phyloP scores from a whole-genome alignment of 331 rosid species.

The Acacia pycnantha region DNA sequence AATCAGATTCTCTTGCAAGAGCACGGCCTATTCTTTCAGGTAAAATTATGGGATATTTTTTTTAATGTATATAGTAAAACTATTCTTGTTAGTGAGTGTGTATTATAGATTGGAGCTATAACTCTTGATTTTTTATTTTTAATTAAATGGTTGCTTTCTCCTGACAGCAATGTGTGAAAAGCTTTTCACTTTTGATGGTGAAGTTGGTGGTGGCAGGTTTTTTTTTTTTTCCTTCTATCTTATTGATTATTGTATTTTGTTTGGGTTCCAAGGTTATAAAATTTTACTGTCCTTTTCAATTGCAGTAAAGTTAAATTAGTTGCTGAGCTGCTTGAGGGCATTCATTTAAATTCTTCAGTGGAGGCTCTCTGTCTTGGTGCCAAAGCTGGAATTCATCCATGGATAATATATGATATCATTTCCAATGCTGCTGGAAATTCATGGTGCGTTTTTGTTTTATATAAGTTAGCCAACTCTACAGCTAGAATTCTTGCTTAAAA shows the following conservation, averaged over 20 bases:
- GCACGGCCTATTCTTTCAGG: slow-evolving; percentile 79
- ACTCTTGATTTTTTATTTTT: slow-evolving; percentile 8
- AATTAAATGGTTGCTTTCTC: slow-evolving; percentile 34
- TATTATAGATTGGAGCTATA: not conserved
- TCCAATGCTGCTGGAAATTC: slow-evolving; percentile 98
- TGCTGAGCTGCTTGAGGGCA: slow-evolving; percentile 73
- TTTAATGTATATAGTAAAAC: not conserved
- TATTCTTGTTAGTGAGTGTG: not conserved
- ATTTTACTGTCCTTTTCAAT: slow-evolving; percentile 18
- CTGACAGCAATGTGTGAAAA: slow-evolving; percentile 86
- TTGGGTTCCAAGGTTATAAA: slow-evolving; percentile 19
- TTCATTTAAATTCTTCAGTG: slow-evolving; percentile 79
- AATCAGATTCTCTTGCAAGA: slow-evolving; percentile 63
- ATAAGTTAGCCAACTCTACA: slow-evolving; percentile 10
- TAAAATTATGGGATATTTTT: slow-evolving; percentile 29
- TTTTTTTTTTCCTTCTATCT: slow-evolving; percentile 37
- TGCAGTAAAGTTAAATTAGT: slow-evolving; percentile 78
- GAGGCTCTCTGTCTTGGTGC: slow-evolving; percentile 89
- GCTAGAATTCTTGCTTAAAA: not conserved
- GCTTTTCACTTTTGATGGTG: slow-evolving; percentile 79
- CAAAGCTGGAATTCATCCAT: slow-evolving; percentile 85
- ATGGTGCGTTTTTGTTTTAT: slow-evolving; percentile 54
- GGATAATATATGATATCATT: slow-evolving; percentile 82
- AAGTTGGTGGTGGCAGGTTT: slow-evolving; percentile 90
- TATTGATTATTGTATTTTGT: slow-evolving; percentile 18